Conservation (phyloP, 2,329 filamentous ascomycete genomes). For the Cladobotryum mycophilum region DNA sequence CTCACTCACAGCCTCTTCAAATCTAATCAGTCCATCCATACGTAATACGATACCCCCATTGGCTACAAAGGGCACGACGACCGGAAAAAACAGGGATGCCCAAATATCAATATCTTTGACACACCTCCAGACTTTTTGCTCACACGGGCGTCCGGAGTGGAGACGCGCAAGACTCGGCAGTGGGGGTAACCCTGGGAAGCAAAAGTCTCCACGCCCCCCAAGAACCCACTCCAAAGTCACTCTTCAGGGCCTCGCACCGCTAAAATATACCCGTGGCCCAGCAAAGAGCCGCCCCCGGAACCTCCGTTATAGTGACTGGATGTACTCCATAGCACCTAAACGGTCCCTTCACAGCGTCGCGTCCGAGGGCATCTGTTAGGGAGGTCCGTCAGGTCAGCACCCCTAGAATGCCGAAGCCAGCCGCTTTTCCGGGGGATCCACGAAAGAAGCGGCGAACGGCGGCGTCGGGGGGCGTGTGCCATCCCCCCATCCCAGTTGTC, state of each 20-base stretch:
- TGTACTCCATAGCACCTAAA: background rate
- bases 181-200: too few relatives aligned
- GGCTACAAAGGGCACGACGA: background rate
- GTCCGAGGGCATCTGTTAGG: conserved; percentile 2
- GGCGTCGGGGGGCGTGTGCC: background rate
- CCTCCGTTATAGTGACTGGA: background rate
- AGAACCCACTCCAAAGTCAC: background rate
- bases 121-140: background rate
- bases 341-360: conserved; percentile 1
- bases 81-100: background rate
- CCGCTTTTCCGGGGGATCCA: conserved; percentile 4
- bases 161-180: too few relatives aligned
- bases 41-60: conserved; percentile 6
- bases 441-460: background rate
- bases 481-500: background rate
- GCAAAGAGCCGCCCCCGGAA: background rate
- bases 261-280: background rate
- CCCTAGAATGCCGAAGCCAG: conserved; percentile 12
- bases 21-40: background rate
- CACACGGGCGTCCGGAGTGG: background rate
- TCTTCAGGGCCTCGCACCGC: background rate
- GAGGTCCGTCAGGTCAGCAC: background rate
- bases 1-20: too few relatives aligned
- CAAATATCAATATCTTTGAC: background rate
- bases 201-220: too few relatives aligned